Evolutionary conservation across 2,329 filamentous ascomycete species (phyloP), one percentile per base, ranked within the genome.

Genomic region (Thelonectria olida): DNA sequence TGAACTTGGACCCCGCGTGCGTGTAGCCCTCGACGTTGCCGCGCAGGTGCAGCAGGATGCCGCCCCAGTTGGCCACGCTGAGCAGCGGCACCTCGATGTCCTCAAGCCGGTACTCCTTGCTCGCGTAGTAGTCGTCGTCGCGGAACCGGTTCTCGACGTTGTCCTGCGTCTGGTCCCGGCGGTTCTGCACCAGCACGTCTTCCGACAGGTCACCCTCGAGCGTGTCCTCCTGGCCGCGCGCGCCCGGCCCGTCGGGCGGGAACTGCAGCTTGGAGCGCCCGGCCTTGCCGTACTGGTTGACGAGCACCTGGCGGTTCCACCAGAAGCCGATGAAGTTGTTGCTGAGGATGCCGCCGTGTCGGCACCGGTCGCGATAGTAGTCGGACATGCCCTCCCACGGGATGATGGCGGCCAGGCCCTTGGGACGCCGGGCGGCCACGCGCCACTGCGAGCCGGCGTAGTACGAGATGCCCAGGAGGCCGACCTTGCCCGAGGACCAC

Each of bases 61-160:
- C 89, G 10, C 89, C 89, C 89, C 88, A 91, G 72, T 92, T 92
- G 0, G 84, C 90, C 0, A 92, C 89, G 0, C 82, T 86, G 0
- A 92, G 81, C 0, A 92, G 68, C 0, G 90, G 90, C 0, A 91
- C 88, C 59, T 89, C 80, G 39, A 92, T 90, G 62, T 92, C 87
- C 15, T 78, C 82, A 72, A 90, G 79, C 47, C 85, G 78, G 66
- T 89, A 91, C 50, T 91, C 88, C 67, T 87, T 90, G 42, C 82
- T 86, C 1, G 86, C 82, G 61, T 90, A 90, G 74, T 90, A 90
- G 0, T 78, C 72, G 0, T 91, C 82, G 61, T 92, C 88, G 0
- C 86, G 83, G 75, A 86, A 92, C 9, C 74, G 75, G 70, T 87
- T 82, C 1, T 73, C 75, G 12, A 76, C 78, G 65, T 83, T 84